Evolutionary conservation across 148 eudicot genomes (phyloP).

Genomic region (Amaranthus hypochondriacus): DNA sequence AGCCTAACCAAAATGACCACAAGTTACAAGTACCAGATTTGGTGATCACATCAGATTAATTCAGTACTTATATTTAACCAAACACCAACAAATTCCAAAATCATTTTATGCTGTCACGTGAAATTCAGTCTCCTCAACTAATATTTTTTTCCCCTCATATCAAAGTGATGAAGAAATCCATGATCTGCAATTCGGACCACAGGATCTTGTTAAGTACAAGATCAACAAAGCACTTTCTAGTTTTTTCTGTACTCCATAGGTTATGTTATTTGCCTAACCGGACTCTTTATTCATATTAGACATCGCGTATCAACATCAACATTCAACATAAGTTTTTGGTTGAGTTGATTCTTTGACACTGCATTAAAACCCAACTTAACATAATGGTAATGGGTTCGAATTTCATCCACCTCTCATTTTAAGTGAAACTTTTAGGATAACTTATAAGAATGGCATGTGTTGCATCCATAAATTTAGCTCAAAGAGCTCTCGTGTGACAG

Average conservation of each 20-base stretch:
- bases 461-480: too few relatives aligned
- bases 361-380: too few relatives aligned
- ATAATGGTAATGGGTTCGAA: too few relatives aligned
- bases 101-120: slow-evolving; percentile 8
- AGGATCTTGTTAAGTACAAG: not conserved
- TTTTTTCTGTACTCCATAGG: not conserved
- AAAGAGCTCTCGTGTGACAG: too few relatives aligned
- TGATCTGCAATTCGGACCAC: slow-evolving; percentile 1
- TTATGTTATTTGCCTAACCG: not conserved
- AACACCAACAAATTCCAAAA: not conserved
- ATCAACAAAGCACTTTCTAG: not conserved
- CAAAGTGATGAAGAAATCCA: not conserved
- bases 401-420: too few relatives aligned
- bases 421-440: too few relatives aligned
- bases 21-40: not conserved
- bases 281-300: too few relatives aligned
- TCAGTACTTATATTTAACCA: not conserved
- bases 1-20: not conserved
- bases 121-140: not conserved
- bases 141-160: not conserved
- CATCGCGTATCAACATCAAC: too few relatives aligned
- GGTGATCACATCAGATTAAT: not conserved
- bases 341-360: too few relatives aligned
- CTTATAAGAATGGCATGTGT: too few relatives aligned
- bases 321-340: too few relatives aligned